Evolutionary conservation across 2,329 filamentous ascomycete species (phyloP).

Genomic region (Aspergillus sp.): DNA sequence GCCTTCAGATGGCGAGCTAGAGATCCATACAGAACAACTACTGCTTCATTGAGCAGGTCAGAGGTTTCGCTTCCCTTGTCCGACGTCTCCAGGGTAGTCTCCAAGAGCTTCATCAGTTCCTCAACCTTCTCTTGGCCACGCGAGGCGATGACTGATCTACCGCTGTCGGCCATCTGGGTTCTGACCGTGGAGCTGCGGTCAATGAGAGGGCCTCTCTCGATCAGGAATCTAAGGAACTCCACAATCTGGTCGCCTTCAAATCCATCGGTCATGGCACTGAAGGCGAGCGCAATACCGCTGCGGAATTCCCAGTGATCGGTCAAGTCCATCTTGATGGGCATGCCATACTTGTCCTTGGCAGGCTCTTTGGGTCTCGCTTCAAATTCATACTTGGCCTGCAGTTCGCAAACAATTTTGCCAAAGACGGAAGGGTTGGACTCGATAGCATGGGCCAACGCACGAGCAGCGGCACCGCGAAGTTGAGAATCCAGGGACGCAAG

Average conservation of each 20-base stretch:
- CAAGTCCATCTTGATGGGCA: slow-evolving; percentile 84
- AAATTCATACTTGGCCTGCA: slow-evolving; percentile 71
- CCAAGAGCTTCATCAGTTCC: slow-evolving; percentile 87
- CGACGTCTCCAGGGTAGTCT: slow-evolving; percentile 79
- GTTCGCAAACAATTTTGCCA: slow-evolving; percentile 58
- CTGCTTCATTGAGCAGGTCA: slow-evolving; percentile 92
- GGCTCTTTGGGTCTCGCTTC: slow-evolving; percentile 79
- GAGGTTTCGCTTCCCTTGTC: slow-evolving; percentile 77
- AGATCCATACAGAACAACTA: slow-evolving; percentile 96
- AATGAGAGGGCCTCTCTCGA: slow-evolving; percentile 81
- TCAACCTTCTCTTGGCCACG: slow-evolving; percentile 83
- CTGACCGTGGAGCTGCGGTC: slow-evolving; percentile 76
- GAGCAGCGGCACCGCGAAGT: slow-evolving; percentile 77
- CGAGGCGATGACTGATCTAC: slow-evolving; percentile 73
- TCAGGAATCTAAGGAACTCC: slow-evolving; percentile 77
- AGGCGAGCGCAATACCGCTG: slow-evolving; percentile 83
- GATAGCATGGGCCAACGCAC: slow-evolving; percentile 74
- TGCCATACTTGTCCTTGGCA: slow-evolving; percentile 87
- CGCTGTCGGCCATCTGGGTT: slow-evolving; percentile 87
- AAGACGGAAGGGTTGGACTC: slow-evolving; percentile 60
- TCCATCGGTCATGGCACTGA: slow-evolving; percentile 72
- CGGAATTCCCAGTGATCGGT: slow-evolving; percentile 88
- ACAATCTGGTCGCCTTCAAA: slow-evolving; percentile 70
- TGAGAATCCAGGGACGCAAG: slow-evolving; percentile 76
- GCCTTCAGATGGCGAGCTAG: slow-evolving; percentile 80